Base-by-base conservation (phyloP, 2,329 filamentous ascomycete species). In the Apiospora pterosperma region DNA sequence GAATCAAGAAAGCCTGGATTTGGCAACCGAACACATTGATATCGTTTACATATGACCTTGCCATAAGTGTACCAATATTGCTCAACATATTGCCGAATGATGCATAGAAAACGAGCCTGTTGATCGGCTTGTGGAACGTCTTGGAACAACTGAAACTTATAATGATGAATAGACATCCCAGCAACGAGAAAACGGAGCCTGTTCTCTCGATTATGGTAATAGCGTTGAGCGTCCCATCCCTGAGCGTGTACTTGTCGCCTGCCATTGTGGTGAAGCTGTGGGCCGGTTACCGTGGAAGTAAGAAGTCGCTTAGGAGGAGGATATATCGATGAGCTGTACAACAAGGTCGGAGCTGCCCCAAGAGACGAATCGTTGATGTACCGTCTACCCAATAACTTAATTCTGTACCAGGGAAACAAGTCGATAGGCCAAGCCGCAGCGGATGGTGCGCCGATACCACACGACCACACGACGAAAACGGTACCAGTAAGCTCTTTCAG, bases 81-180 rank as follows among this genome's bases (percentile, higher is more conserved):
- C 87, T 87, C 76, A 93, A 82, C 70, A 95, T 83, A 72, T 97
- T 96, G 10, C 92, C 92, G 72, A 92, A 90, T 0, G 90, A 91
- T 7, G 92, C 92, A 75, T 91, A 96, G 76, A 96, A 95, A 11
- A 95, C 89, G 0, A 96, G 83, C 21, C 92, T 85, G 73, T 96
- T 96, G 79, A 96, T 93, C n/a, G 92, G 91, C 73, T 93, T 95
- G 72, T 91, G 90, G 74, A 96, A 96, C 5, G 84, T 83, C 19
- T 82, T 84, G 36, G 89, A 92, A n/a, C 77, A 76, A 36, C 85
- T 78, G 73, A 94, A 96, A 3, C 91, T 93, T 63, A 81, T 70
- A 63, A 95, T 87, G 72, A 93, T 90, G 74, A 94, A 87, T 36
- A 89, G 70, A 52, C 89, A 91, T 64, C 91, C 92, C 1, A 90